These are phyloP conservation scores for Aurinia saxatilis DNA, from an alignment of 345 rosid genomes.

Conservation along the genomic window DNA sequence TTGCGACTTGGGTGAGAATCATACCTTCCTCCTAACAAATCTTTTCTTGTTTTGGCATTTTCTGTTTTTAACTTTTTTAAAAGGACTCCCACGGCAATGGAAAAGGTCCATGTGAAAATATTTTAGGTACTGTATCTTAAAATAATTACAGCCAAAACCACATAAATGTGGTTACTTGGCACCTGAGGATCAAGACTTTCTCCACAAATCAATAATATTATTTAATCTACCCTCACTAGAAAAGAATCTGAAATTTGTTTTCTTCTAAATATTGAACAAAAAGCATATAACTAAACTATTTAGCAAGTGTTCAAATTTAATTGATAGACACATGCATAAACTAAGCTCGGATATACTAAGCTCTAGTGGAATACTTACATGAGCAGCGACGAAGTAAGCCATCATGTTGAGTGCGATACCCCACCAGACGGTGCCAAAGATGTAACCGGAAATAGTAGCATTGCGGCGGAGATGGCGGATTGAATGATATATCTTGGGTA, in stretches of 20 bases:
- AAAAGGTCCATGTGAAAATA: slow-evolving; percentile 26
- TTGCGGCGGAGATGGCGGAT: slow-evolving; percentile 78
- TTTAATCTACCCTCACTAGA: neutral
- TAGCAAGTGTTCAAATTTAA: neutral
- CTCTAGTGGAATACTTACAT: slow-evolving; percentile 43
- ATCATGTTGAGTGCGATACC: slow-evolving; percentile 90
- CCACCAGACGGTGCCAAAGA: slow-evolving; percentile 97
- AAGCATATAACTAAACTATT: neutral
- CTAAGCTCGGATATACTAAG: neutral
- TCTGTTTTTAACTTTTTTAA: neutral
- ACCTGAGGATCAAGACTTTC: slow-evolving; percentile 1
- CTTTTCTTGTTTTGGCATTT: slow-evolving; percentile 25
- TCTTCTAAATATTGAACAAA: neutral
- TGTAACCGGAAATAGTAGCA: slow-evolving; percentile 87
- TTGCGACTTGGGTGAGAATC: slow-evolving; percentile 24
- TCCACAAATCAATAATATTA: neutral
- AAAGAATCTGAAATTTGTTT: neutral
- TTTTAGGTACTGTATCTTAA: neutral
- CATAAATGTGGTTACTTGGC: neutral
- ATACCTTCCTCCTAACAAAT: slow-evolving; percentile 31
- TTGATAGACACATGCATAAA: neutral
- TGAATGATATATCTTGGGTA: slow-evolving; percentile 90
- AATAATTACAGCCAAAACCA: neutral
- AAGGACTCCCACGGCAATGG: slow-evolving; percentile 20
- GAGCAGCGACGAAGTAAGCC: slow-evolving; percentile 91